Conservation (phyloP, 1,139 yeast genomes). For the Magnusiomyces sp. region DNA sequence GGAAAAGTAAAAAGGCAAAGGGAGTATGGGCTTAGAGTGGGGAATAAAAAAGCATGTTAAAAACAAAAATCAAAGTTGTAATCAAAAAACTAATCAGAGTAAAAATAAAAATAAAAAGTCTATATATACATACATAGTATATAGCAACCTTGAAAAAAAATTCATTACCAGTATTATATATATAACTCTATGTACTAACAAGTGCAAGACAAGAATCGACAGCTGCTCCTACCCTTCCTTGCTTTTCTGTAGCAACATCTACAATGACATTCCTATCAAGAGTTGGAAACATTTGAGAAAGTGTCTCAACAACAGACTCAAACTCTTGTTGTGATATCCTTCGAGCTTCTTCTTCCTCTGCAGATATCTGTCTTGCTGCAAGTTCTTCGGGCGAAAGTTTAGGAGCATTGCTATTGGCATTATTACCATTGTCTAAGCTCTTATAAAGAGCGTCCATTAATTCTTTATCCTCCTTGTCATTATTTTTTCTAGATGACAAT, state of each 20-base stretch:
- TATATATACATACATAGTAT: background rate
- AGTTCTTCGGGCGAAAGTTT: conserved; percentile 27
- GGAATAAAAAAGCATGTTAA: background rate
- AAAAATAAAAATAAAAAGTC: background rate
- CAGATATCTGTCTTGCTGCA: conserved; percentile 34
- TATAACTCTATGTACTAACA: conserved; percentile 15
- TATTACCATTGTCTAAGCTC: background rate
- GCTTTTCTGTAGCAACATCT: conserved; percentile 62
- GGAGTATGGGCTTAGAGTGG: background rate
- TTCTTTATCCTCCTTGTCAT: background rate
- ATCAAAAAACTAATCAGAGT: background rate
- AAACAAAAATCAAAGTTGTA: background rate
- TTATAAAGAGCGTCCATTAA: background rate
- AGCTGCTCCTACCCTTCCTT: conserved; percentile 63
- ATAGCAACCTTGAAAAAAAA: background rate
- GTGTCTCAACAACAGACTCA: conserved; percentile 38
- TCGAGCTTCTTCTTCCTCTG: conserved; percentile 33
- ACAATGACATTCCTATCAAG: conserved; percentile 59
- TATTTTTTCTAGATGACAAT: background rate
- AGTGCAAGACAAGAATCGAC: conserved; percentile 50
- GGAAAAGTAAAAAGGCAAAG: background rate
- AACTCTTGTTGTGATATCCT: conserved; percentile 35
- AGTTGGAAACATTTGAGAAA: conserved; percentile 67
- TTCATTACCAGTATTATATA: background rate
- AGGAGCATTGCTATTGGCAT: background rate